These are phyloP conservation scores for Brassica rapa DNA, from an alignment of 345 rosid genomes.

Conservation along the genomic window DNA sequence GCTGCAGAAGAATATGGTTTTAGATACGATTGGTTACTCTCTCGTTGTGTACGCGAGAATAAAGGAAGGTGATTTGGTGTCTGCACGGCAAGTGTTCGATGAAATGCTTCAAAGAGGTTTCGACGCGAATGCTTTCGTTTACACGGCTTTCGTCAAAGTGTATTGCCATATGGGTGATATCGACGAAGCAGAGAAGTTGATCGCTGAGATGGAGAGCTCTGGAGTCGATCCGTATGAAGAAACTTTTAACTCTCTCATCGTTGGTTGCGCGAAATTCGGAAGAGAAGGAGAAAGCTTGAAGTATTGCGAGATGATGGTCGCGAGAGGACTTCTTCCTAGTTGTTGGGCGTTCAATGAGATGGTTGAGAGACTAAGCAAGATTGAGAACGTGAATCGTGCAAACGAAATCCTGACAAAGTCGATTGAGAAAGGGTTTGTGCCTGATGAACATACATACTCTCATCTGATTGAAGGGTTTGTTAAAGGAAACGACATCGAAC, in stretches of 20 bases:
- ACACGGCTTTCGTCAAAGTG: constrained; percentile 55
- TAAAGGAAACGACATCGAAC: constrained; percentile 49
- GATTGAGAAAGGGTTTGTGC: constrained; percentile 60
- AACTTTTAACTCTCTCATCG: constrained; percentile 51
- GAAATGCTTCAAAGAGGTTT: constrained; percentile 81
- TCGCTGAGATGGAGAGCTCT: constrained; percentile 54
- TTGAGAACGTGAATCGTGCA: constrained; percentile 46
- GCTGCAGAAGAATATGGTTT: constrained; percentile 69
- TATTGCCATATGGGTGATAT: constrained; percentile 46
- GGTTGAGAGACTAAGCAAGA: constrained; percentile 43
- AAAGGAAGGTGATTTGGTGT: constrained; percentile 49
- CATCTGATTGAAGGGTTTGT: constrained; percentile 53
- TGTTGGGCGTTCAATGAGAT: constrained; percentile 54
- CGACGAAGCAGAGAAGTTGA: constrained; percentile 51
- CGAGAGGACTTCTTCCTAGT: constrained; percentile 52
- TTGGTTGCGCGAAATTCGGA: constrained; percentile 55
- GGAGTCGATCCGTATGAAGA: constrained; percentile 65
- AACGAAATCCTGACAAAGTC: constrained; percentile 49
- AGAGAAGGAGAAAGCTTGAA: constrained; percentile 48
- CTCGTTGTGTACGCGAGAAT: constrained; percentile 51
- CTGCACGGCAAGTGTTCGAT: constrained; percentile 54
- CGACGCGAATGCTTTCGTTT: constrained; percentile 54
- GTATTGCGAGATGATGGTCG: constrained; percentile 54
- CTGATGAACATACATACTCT: constrained; percentile 53
- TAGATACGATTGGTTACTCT: constrained; percentile 71